These are phyloP conservation scores for Echium plantagineum DNA, from an alignment of 257 asterid genomes.

Conservation along the genomic window DNA sequence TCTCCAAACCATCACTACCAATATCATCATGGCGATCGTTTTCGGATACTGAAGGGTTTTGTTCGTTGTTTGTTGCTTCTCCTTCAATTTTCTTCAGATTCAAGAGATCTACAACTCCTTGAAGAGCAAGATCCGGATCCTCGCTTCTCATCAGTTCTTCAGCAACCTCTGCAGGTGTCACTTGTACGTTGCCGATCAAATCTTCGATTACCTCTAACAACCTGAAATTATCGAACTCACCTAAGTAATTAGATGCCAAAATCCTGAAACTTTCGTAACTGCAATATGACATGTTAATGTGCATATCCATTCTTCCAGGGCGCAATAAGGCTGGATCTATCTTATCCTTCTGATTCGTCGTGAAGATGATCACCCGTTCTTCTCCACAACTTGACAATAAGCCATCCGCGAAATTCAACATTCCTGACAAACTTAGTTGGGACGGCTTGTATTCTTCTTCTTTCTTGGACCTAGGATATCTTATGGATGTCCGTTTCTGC, in stretches of 20 bases:
- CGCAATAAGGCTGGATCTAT: conserved; percentile 45
- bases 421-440: conserved; percentile 53
- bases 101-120: conserved; percentile 6
- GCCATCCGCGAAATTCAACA: conserved; percentile 56
- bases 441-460: background rate
- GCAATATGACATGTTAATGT: conserved; percentile 50
- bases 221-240: conserved; percentile 12
- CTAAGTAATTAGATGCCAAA: conserved; percentile 24
- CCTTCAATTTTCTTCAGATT: background rate
- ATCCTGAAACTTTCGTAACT: conserved; percentile 27
- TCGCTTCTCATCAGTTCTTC: conserved; percentile 22
- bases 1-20: too few relatives aligned
- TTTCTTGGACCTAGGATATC: too few relatives aligned
- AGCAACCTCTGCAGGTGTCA: conserved; percentile 19
- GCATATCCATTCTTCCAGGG: conserved; percentile 62
- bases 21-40: too few relatives aligned
- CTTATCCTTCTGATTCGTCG: conserved; percentile 45
- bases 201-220: conserved; percentile 13
- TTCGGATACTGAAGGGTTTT: too few relatives aligned
- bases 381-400: conserved; percentile 63
- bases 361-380: conserved; percentile 47
- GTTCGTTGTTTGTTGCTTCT: background rate
- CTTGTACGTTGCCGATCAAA: conserved; percentile 7
- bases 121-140: conserved; percentile 8
- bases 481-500: conserved; percentile 10